These are phyloP conservation scores for Curvularia verruculosa DNA, from an alignment of 2,329 filamentous ascomycete genomes.

Conservation along the genomic window DNA sequence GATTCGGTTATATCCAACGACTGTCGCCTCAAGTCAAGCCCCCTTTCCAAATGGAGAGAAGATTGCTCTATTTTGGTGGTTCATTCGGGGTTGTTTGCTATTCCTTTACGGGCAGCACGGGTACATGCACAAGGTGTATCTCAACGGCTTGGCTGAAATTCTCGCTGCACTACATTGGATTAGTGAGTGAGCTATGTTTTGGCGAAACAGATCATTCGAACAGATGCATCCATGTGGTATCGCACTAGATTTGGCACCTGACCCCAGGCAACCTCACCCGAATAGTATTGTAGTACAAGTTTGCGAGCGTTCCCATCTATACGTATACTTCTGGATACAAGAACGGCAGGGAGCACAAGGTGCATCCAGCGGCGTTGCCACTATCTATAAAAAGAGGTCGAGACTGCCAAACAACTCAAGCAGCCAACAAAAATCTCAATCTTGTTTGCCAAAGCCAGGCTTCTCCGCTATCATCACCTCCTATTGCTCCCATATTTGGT, in stretches of 20 bases:
- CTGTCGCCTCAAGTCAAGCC: not conserved
- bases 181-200: slow-evolving; percentile 19
- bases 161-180: slow-evolving; percentile 20
- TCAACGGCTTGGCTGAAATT: slow-evolving; percentile 14
- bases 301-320: slow-evolving; percentile 9
- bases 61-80: not conserved
- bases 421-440: slow-evolving; percentile 1
- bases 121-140: slow-evolving; percentile 23
- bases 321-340: not conserved
- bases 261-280: slow-evolving; percentile 20
- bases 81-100: not conserved
- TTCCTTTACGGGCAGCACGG: slow-evolving; percentile 5
- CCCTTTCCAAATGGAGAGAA: not conserved
- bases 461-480: not conserved
- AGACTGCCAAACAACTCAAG: not conserved
- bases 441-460: slow-evolving; percentile 1
- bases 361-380: not conserved
- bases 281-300: slow-evolving; percentile 21
- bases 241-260: slow-evolving; percentile 5
- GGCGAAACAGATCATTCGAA: slow-evolving; percentile 1
- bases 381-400: slow-evolving; percentile 18
- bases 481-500: not conserved
- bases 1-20: not conserved
- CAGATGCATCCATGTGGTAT: slow-evolving; percentile 15
- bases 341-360: slow-evolving; percentile 2